phyloP scores from a whole-genome alignment of 495 filamentous ascomycete genomes.

The Penicillium robsamsonii region DNA sequence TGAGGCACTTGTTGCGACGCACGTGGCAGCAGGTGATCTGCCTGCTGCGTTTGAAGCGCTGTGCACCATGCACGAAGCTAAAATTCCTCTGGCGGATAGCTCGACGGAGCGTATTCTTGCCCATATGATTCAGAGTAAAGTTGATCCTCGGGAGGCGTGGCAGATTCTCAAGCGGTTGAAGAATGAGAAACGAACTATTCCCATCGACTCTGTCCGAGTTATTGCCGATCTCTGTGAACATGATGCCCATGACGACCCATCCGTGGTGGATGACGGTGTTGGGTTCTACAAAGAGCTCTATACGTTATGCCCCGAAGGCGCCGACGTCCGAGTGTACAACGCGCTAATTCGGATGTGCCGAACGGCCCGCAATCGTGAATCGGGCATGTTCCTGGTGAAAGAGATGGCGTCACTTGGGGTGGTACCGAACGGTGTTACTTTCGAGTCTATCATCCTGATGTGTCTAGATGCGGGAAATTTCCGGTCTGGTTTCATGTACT shows the following conservation, averaged over 20 bases:
- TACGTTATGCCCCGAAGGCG: constrained; percentile 55
- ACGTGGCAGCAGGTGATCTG: constrained; percentile 56
- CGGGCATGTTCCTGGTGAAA: constrained; percentile 64
- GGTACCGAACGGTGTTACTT: constrained; percentile 57
- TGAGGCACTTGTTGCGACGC: constrained; percentile 68
- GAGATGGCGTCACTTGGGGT: constrained; percentile 71
- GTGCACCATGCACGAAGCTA: constrained; percentile 64
- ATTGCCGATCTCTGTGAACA: constrained; percentile 36
- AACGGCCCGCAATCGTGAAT: constrained; percentile 44
- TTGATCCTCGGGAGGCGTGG: constrained; percentile 45
- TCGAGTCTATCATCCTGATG: constrained; percentile 66
- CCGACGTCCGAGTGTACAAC: constrained; percentile 64
- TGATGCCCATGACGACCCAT: constrained; percentile 26
- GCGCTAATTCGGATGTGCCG: constrained; percentile 62
- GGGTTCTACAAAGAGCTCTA: constrained; percentile 70
- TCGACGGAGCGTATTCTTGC: constrained; percentile 59
- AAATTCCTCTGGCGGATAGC: constrained; percentile 47
- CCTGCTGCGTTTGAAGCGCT: constrained; percentile 58
- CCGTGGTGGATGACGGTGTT: constrained; percentile 51
- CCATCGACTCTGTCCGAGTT: constrained; percentile 31
- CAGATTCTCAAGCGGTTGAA: constrained; percentile 52
- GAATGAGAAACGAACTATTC: constrained; percentile 27
- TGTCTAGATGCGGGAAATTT: constrained; percentile 51
- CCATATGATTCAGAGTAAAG: constrained; percentile 36
- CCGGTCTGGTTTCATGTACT: constrained; percentile 41